phyloP scores from a whole-genome alignment of 139 green algal genomes.

The Coelastrella sp. region DNA sequence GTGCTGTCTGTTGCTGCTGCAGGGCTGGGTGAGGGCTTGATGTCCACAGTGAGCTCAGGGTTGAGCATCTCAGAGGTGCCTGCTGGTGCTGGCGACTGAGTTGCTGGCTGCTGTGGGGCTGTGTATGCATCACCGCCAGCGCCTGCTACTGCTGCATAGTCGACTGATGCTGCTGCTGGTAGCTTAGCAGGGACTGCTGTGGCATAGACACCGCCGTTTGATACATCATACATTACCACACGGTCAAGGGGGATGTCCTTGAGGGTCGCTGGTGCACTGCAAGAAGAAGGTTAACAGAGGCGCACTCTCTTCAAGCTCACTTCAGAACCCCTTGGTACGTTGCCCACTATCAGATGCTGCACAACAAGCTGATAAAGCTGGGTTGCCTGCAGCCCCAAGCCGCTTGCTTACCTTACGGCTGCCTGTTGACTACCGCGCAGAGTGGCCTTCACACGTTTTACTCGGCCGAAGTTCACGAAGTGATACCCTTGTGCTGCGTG shows the following conservation, averaged over 20 bases:
- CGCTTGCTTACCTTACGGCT: not conserved
- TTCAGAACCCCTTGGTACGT: not conserved
- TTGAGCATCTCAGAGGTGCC: not conserved
- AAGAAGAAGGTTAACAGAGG: not conserved
- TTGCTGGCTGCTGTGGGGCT: not conserved
- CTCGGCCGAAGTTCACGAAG: constrained; percentile 27
- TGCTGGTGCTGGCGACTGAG: not conserved
- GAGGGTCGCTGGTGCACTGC: constrained; percentile 6
- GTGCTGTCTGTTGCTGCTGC: not conserved
- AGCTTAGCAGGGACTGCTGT: not conserved
- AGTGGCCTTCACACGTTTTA: not conserved
- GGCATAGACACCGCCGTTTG: constrained; percentile 12
- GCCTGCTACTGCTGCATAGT: constrained; percentile 1
- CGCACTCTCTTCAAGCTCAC: too few species aligned
- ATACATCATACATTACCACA: constrained; percentile 14
- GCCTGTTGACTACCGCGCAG: not conserved
- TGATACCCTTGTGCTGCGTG: not conserved
- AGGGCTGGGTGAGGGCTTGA: not conserved
- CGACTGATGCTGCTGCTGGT: not conserved
- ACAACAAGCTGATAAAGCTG: not conserved
- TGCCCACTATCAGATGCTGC: not conserved
- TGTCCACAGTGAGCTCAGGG: not conserved
- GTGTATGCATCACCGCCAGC: not conserved
- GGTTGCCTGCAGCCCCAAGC: not conserved
- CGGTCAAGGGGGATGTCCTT: not conserved